These are phyloP conservation scores for Linnemannia schmuckeri DNA, from an alignment of 192 early-diverging fungal species.

Conservation along the genomic window DNA sequence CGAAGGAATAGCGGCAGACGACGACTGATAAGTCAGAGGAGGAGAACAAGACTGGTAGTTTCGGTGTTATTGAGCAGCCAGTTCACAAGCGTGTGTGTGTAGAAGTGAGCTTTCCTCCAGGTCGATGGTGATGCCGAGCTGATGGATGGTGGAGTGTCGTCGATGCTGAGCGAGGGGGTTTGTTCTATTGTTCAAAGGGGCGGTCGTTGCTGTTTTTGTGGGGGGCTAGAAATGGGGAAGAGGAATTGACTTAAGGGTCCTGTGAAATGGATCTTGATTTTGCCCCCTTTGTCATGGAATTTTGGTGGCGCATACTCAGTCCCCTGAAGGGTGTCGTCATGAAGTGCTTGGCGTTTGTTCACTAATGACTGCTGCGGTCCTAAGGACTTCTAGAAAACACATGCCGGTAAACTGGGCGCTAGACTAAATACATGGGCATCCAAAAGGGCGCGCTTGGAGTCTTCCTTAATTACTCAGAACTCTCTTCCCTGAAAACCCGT, in stretches of 20 bases:
- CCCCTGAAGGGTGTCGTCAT: too few relatives aligned
- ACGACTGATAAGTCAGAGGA: background rate
- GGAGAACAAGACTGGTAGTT: background rate
- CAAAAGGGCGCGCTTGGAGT: too few relatives aligned
- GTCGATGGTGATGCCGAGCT: background rate
- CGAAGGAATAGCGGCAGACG: background rate
- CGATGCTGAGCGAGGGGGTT: background rate
- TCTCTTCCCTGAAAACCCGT: too few relatives aligned
- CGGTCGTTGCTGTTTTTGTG: background rate
- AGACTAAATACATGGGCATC: too few relatives aligned
- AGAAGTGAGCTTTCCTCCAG: background rate
- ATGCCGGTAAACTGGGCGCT: too few relatives aligned
- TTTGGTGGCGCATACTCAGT: background rate
- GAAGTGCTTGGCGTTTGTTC: too few relatives aligned
- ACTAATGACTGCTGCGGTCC: too few relatives aligned
- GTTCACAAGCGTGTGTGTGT: background rate
- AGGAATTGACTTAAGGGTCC: background rate
- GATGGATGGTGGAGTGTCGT: background rate
- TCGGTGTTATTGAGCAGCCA: background rate
- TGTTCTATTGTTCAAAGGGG: background rate
- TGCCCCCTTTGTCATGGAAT: background rate
- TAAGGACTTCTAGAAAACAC: too few relatives aligned
- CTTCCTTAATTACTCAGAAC: too few relatives aligned
- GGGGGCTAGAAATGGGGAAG: background rate
- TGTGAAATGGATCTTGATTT: background rate